These are phyloP conservation scores for Phaseolus lunatus DNA, from an alignment of 306 rosid genomes.

Conservation along the genomic window DNA sequence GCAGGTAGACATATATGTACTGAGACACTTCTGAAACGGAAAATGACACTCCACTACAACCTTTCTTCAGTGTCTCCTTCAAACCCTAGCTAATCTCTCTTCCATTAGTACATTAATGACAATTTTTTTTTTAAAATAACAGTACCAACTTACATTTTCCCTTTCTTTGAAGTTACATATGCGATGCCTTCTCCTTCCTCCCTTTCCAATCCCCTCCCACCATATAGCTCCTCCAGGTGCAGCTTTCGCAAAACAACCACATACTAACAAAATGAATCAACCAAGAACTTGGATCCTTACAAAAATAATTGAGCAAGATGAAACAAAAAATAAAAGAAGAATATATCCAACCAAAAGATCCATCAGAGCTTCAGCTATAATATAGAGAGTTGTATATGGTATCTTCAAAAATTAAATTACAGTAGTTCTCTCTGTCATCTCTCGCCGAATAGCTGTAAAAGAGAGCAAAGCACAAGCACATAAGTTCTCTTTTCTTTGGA, in stretches of 20 bases:
- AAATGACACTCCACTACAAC: conserved; percentile 83
- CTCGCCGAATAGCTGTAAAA: not conserved
- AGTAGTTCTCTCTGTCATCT: not conserved
- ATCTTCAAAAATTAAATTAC: conserved; percentile 28
- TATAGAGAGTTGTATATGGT: not conserved
- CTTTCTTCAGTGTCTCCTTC: conserved; percentile 49
- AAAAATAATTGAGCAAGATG: not conserved
- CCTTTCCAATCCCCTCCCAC: not conserved
- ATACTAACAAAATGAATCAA: conserved; percentile 25
- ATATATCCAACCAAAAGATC: not conserved
- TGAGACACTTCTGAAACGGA: conserved; percentile 64
- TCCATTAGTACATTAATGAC: conserved; percentile 23
- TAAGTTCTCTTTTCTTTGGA: not conserved
- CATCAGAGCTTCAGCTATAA: not conserved
- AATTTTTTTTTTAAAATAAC: not conserved
- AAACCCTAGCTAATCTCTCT: conserved; percentile 48
- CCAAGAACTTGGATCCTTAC: not conserved
- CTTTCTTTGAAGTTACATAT: conserved; percentile 16
- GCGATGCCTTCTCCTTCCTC: conserved; percentile 13
- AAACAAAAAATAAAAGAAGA: not conserved
- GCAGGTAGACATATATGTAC: conserved; percentile 50
- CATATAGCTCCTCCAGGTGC: conserved; percentile 28
- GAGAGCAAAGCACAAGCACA: conserved; percentile 7
- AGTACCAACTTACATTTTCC: conserved; percentile 1
- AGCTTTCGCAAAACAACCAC: conserved; percentile 23